Base-by-base conservation (phyloP, 2,329 filamentous ascomycete species). In the Nemania diffusa region DNA sequence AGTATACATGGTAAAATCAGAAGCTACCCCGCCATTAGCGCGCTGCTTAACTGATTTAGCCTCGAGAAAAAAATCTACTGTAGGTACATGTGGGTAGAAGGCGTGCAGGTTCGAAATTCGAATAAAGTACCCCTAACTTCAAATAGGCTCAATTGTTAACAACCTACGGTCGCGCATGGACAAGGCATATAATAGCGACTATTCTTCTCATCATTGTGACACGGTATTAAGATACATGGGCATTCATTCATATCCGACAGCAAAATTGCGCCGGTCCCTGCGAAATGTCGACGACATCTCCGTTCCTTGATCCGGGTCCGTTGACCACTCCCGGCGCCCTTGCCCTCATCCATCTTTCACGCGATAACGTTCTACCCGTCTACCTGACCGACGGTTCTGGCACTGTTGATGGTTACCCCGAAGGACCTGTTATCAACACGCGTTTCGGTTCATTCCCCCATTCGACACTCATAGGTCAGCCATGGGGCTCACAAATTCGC, bases 381-480 rank as follows among this genome's bases (percentile, higher is more conserved):
- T 89, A 92, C 68, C 87, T 94, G 29, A 84, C 87, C 69, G 82
- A 87, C 32, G 84, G 85, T 24, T 84, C 87, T 42, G 88, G 88
- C 59, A 85, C 87, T 48, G 85, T 91, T 70, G 87, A 90, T 75
- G 92, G 91, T 66, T 94, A 94, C 74, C 87, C 87, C 32, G 91
- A 94, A 77, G 92, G 92, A 40, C 90, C 90, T 53, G 91, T 93
- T 2, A 88, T 94, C 61, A 98, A 97, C 81, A 99, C 95, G 1
- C 90, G 94, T 51, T 99, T 97, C 76, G 96, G 96, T 56, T 97
- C 94, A 0, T 95, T 94, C 68, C 92, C 92, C 0, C 92, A 95
- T 77, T 91, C 87, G 11, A 94, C 92, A 0, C 81, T 95, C 52
- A 86, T 97, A 62, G 85, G 88, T 5, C 84, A 94, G 61, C 91